Conservation (phyloP, 2,329 filamentous ascomycete species). For the Sclerotinia sclerotiorum region DNA sequence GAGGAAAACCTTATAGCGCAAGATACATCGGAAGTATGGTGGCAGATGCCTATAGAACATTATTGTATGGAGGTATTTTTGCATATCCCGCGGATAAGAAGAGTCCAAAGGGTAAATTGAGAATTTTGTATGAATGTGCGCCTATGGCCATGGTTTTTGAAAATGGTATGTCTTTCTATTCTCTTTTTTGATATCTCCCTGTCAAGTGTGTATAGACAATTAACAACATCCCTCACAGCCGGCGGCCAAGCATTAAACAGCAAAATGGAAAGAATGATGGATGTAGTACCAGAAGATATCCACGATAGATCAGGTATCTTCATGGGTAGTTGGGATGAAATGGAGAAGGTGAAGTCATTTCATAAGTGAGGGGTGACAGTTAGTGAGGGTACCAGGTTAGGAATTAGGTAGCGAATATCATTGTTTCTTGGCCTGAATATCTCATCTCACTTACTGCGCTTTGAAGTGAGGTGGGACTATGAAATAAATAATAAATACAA, state of each 20-base stretch:
- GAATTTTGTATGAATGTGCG: conserved; percentile 96
- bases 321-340: conserved; percentile 89
- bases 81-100: conserved; percentile 98
- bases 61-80: conserved; percentile 95
- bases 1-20: conserved; percentile 87
- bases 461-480: not conserved
- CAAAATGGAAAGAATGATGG: conserved; percentile 87
- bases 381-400: conserved; percentile 27
- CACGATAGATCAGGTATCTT: conserved; percentile 96
- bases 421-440: conserved; percentile 1
- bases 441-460: not conserved
- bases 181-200: not conserved
- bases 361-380: conserved; percentile 44
- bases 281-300: conserved; percentile 85
- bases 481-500: too few relatives aligned
- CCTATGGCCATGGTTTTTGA: conserved; percentile 99
- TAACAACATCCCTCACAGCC: conserved; percentile 52
- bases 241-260: conserved; percentile 91
- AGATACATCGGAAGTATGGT: conserved; percentile 99
- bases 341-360: conserved; percentile 77
- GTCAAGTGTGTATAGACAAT: not conserved
- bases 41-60: conserved; percentile 92
- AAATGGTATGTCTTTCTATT: conserved; percentile 66
- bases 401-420: conserved; percentile 11
- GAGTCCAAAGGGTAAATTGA: conserved; percentile 95